Percentiles rank a stretch among this genome's conserved stretches.
Conservation (phyloP, 2,329 filamentous ascomycete genomes). For the Monilinia polystroma region DNA sequence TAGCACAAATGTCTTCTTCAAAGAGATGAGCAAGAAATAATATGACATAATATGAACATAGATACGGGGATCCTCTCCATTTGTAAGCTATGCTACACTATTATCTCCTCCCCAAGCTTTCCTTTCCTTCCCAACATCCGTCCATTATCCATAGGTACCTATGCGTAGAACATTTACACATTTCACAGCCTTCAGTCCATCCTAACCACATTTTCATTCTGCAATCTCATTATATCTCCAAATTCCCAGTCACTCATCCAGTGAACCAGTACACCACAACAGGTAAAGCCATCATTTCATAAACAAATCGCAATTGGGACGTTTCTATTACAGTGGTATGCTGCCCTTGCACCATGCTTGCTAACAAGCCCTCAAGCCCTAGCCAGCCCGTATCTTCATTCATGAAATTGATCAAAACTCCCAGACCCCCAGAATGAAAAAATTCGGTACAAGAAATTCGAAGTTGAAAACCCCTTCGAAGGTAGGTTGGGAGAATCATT, state of each 20-base stretch:
- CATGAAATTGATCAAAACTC: conserved; percentile 18
- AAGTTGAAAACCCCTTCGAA: conserved; percentile 24
- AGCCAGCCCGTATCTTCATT: conserved; percentile 18
- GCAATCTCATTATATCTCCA: conserved; percentile 31
- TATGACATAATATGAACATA: background rate
- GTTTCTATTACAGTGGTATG: conserved; percentile 37
- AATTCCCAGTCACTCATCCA: conserved; percentile 14
- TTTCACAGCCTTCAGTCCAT: conserved; percentile 12
- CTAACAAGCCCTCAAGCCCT: conserved; percentile 26
- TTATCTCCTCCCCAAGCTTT: background rate
- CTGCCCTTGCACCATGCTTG: conserved; percentile 23
- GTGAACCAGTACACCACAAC: background rate
- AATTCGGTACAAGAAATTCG: conserved; percentile 33
- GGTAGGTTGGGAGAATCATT: conserved; percentile 8
- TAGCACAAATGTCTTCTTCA: too few relatives aligned
- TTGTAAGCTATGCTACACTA: conserved; percentile 5
- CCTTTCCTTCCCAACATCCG: background rate
- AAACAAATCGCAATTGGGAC: conserved; percentile 27
- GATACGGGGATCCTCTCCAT: background rate
- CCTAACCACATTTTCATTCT: conserved; percentile 19
- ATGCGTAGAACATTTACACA: conserved; percentile 8
- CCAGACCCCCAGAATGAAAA: conserved; percentile 21
- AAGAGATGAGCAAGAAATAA: background rate
- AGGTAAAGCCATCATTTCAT: conserved; percentile 21
- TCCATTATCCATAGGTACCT: background rate